Base-by-base conservation (phyloP, 805 yeast species). In the Brettanomyces naardenensis region DNA sequence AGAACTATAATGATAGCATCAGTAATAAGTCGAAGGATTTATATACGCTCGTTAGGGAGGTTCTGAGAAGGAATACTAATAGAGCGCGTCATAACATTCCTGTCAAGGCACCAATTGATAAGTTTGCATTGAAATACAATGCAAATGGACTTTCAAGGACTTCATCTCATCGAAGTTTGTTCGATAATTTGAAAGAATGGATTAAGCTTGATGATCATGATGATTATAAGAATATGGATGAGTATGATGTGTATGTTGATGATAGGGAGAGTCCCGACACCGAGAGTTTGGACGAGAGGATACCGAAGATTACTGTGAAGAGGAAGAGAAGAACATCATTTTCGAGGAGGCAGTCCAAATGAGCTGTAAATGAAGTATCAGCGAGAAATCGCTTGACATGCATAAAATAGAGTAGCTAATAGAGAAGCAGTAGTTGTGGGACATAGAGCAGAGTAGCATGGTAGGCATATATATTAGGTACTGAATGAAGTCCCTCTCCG, bases 41-140 rank as follows among this genome's bases (percentile, higher is more conserved):
- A 36, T 88, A 88, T 58, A 78, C 83, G 44, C 95, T 89, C 57
- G 81, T 89, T 20, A 68, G 92, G 45, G 90, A 85, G 55, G 78
- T 78, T 45, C 56, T 85, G 50, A 61, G 47, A 42, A 38, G 45
- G 28, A 40, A 40, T 25, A 27, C 39, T 33, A 28, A 43, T 32
- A 19, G 41, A 33, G 34, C 34, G 10, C 34, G 34, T 10, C 30
- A 28, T 26, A 37, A 42, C 38, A n/a, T 26, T 18, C 38, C 28
- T 11, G 40, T 36, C 13, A 58, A 59, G 29, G 68, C 80, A 13
- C 85, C 86, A 3, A 77, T 80, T 42, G 71, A 80, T 13, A 82
- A 75, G 39, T 81, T 78, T 61, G 86, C 86, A 1, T 62, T 75
- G 25, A 73, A 67, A 45, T 79, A 68, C 52, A 72, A 76, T 28